A percentile compares a stretch with the other conserved stretches of the same genome.
These are phyloP conservation scores for Malus orientalis DNA, from an alignment of 306 rosid genomes.

Conservation along the genomic window DNA sequence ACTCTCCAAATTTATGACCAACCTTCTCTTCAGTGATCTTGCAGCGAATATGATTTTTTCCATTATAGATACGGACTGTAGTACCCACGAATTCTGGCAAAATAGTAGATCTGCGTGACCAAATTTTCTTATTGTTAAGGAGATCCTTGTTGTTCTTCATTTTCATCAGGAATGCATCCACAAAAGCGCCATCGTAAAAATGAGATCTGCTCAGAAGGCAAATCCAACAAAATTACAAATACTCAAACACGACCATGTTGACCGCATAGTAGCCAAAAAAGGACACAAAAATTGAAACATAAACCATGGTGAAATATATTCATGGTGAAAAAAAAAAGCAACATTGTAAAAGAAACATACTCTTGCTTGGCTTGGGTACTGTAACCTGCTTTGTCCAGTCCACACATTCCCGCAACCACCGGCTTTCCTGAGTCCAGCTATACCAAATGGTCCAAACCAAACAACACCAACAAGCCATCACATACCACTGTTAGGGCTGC, in stretches of 20 bases:
- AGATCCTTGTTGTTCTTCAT: conserved; percentile 20
- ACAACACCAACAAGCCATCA: not conserved
- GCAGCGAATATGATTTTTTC: conserved; percentile 17
- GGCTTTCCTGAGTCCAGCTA: conserved; percentile 53
- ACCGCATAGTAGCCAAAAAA: not conserved
- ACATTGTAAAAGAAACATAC: conserved; percentile 17
- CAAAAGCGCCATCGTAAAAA: conserved; percentile 28
- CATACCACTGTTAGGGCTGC: not conserved
- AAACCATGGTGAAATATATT: not conserved
- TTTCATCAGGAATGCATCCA: conserved; percentile 27
- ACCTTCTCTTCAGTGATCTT: conserved; percentile 30
- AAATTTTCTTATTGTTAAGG: conserved; percentile 18
- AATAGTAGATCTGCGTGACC: conserved; percentile 28
- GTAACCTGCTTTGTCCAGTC: conserved; percentile 36
- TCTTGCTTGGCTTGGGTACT: conserved; percentile 55
- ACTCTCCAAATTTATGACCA: conserved; percentile 30
- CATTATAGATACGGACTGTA: conserved; percentile 14
- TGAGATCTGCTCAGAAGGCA: conserved; percentile 28
- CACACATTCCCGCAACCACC: conserved; percentile 37
- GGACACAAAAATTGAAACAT: not conserved
- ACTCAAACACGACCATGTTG: not conserved
- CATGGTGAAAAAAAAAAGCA: not conserved
- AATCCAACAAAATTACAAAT: not conserved
- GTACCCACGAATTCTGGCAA: conserved; percentile 24
- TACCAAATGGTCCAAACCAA: not conserved